Evolutionary conservation across 306 rosid genomes (phyloP).

Genomic region (Trifolium subterraneum): DNA sequence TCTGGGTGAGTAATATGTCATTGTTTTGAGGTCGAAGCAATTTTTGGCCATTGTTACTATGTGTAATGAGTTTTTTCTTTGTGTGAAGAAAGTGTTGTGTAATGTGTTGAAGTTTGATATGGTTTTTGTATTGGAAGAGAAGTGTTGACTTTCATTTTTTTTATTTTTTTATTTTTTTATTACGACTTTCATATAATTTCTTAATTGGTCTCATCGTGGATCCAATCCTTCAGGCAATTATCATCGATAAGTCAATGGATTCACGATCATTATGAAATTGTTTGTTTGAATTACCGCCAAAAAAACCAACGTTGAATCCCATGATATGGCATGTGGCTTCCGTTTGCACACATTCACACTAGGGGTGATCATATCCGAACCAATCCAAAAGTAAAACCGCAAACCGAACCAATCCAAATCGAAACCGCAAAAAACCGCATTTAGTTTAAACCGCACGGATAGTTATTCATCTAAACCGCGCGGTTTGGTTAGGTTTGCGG

Average conservation of each 20-base stretch:
- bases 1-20: slow-evolving; percentile 47
- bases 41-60: slow-evolving; percentile 41
- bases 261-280: background rate
- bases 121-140: background rate
- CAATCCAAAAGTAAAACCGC: too few species aligned
- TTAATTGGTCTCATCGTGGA: background rate
- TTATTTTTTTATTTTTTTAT: too few species aligned
- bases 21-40: slow-evolving; percentile 46
- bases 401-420: too few species aligned
- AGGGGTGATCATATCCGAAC: too few species aligned
- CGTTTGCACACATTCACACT: too few species aligned
- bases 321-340: background rate
- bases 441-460: too few species aligned
- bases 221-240: background rate
- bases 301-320: background rate
- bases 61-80: background rate
- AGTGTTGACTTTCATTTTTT: background rate
- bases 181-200: background rate
- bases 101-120: background rate
- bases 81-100: too few species aligned
- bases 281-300: background rate
- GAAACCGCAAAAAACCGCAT: too few species aligned
- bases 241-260: background rate
- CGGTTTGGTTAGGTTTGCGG: too few species aligned
- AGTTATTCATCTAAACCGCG: too few species aligned